Conservation (phyloP, 768 basidiomycete genomes). For the Suillus lakei region DNA sequence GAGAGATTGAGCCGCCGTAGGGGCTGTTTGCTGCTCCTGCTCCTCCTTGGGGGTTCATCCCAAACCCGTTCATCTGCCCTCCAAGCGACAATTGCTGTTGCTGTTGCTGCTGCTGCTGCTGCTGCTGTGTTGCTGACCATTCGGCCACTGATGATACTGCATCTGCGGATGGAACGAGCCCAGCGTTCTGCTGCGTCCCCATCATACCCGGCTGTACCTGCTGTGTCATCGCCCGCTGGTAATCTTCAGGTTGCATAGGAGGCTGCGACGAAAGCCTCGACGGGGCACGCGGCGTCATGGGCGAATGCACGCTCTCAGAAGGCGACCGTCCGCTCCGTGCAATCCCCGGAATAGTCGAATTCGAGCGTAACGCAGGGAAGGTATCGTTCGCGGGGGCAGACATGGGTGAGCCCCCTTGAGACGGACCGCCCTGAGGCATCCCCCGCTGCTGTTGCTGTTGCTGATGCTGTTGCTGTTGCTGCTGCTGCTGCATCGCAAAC, state of each 20-base stretch:
- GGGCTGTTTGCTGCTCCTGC: slow-evolving; percentile 28
- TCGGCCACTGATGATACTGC: slow-evolving; percentile 52
- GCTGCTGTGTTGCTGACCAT: slow-evolving; percentile 52
- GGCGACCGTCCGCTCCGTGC: slow-evolving; percentile 77
- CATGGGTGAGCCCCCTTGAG: slow-evolving; percentile 46
- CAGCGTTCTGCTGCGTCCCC: slow-evolving; percentile 23
- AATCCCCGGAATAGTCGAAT: slow-evolving; percentile 70
- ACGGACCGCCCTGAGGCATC: slow-evolving; percentile 46
- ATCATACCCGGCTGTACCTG: slow-evolving; percentile 39
- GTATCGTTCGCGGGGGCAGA: slow-evolving; percentile 43
- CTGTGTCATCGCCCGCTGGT: slow-evolving; percentile 42
- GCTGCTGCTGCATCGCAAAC: slow-evolving; percentile 44
- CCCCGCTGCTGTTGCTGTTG: slow-evolving; percentile 31
- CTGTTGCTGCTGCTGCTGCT: slow-evolving; percentile 52
- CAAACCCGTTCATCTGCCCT: slow-evolving; percentile 40
- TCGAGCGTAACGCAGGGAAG: slow-evolving; percentile 60
- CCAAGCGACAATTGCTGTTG: slow-evolving; percentile 34
- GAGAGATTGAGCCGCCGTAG: slow-evolving; percentile 30
- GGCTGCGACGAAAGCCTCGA: slow-evolving; percentile 44
- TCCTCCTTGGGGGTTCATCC: slow-evolving; percentile 43
- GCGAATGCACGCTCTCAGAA: slow-evolving; percentile 60
- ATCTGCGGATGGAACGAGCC: slow-evolving; percentile 38
- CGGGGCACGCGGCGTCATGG: slow-evolving; percentile 43
- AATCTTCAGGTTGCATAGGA: slow-evolving; percentile 53
- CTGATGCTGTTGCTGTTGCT: slow-evolving; percentile 33